Evolutionary conservation across 1,139 yeast species (phyloP).

Genomic region (Kazachstania sp.): DNA sequence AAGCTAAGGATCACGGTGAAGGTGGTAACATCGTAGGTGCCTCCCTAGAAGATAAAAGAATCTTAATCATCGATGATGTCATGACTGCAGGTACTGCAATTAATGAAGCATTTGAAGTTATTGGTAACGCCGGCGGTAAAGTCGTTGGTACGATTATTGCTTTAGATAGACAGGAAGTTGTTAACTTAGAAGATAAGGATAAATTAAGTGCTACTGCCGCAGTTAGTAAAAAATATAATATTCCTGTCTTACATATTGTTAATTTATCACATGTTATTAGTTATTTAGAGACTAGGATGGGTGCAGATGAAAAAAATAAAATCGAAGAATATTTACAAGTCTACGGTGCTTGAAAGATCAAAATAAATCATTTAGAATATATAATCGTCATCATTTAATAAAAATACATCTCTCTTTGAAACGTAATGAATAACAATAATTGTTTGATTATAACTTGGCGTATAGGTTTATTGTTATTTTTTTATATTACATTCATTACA

Average conservation of each 20-base stretch:
- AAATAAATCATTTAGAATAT: background rate
- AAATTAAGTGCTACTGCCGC: slow-evolving; percentile 69
- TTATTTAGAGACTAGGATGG: slow-evolving; percentile 49
- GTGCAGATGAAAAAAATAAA: slow-evolving; percentile 44
- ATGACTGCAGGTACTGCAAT: slow-evolving; percentile 99
- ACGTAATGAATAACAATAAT: no score
- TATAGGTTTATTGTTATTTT: background rate
- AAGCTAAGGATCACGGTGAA: slow-evolving; percentile 96
- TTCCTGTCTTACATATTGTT: slow-evolving; percentile 81
- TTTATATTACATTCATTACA: background rate
- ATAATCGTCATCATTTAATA: background rate
- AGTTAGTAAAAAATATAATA: slow-evolving; percentile 59
- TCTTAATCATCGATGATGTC: slow-evolving; percentile 88
- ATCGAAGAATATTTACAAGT: slow-evolving; percentile 52
- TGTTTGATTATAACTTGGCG: no score
- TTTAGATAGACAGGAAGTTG: slow-evolving; percentile 88
- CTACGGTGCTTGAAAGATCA: slow-evolving; percentile 28
- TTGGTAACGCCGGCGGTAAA: slow-evolving; percentile 57
- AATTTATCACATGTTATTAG: slow-evolving; percentile 64
- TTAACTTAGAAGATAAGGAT: slow-evolving; percentile 41
- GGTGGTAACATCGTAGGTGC: slow-evolving; percentile 94
- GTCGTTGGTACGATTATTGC: slow-evolving; percentile 86
- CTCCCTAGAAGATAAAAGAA: slow-evolving; percentile 56
- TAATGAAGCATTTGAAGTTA: slow-evolving; percentile 83
- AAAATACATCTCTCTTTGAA: background rate